Evolutionary conservation across 1,284 basidiomycete species (phyloP).

Genomic region (Boletellus deceptivus): DNA sequence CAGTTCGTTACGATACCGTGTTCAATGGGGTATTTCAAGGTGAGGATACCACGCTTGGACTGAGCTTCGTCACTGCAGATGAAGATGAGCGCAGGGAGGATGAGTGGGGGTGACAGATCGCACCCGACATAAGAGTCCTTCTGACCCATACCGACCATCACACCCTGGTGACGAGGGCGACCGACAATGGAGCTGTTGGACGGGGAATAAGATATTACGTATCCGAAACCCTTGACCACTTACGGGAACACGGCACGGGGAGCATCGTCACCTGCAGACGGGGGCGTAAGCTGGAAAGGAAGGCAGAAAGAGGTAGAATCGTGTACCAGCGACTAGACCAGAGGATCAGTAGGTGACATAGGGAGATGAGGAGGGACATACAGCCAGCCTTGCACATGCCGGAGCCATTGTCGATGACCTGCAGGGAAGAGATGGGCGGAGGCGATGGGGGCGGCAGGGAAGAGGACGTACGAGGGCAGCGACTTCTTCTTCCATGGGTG

Average conservation of each 20-base stretch:
- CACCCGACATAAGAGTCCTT: slow-evolving; percentile 82
- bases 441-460: background rate
- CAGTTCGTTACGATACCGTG: slow-evolving; percentile 90
- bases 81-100: background rate
- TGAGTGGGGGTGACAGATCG: slow-evolving; percentile 9
- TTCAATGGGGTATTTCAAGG: slow-evolving; percentile 78
- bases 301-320: background rate
- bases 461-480: slow-evolving; percentile 40
- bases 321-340: slow-evolving; percentile 26
- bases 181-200: slow-evolving; percentile 72
- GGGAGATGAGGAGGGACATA: slow-evolving; percentile 23
- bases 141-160: slow-evolving; percentile 82
- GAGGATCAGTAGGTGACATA: slow-evolving; percentile 6
- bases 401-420: slow-evolving; percentile 65
- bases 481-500: slow-evolving; percentile 44
- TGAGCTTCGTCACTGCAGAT: slow-evolving; percentile 77
- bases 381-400: slow-evolving; percentile 74
- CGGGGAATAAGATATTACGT: slow-evolving; percentile 9
- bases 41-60: slow-evolving; percentile 91
- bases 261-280: slow-evolving; percentile 63
- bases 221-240: slow-evolving; percentile 26
- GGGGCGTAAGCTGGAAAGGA: slow-evolving; percentile 12
- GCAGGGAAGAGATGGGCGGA: background rate
- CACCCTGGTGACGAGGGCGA: slow-evolving; percentile 84
- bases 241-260: slow-evolving; percentile 75